Percentiles rank a stretch among this genome's conserved stretches.
Conservation (phyloP, 2,329 filamentous ascomycete species). For the Alternaria burnsii region DNA sequence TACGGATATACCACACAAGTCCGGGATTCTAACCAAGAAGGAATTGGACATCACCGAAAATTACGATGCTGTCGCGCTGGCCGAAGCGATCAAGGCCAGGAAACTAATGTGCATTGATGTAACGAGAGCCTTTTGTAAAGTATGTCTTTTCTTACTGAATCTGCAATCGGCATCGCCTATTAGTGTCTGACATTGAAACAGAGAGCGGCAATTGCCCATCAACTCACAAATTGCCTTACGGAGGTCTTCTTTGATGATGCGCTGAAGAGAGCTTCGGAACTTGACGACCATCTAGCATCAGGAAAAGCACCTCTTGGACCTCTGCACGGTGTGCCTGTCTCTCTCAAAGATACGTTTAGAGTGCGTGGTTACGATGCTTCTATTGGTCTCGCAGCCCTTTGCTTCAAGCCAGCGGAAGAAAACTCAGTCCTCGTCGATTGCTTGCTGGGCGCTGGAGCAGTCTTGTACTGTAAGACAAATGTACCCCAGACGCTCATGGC, state of each 20-base stretch:
- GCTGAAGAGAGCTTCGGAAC: conserved; percentile 42
- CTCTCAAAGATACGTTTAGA: conserved; percentile 61
- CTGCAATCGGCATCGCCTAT: background rate
- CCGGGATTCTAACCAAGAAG: conserved; percentile 59
- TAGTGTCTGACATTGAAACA: conserved; percentile 17
- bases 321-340: conserved; percentile 59
- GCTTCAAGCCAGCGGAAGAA: conserved; percentile 53
- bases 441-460: conserved; percentile 57
- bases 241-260: conserved; percentile 52
- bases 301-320: conserved; percentile 54
- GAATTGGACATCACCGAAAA: conserved; percentile 66
- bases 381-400: conserved; percentile 54
- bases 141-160: conserved; percentile 10
- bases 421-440: conserved; percentile 55
- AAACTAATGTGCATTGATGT: conserved; percentile 51
- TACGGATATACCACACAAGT: conserved; percentile 60
- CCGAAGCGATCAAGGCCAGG: conserved; percentile 46
- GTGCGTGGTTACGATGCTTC: conserved; percentile 56
- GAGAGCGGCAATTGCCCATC: conserved; percentile 58
- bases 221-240: conserved; percentile 55
- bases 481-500: conserved; percentile 64
- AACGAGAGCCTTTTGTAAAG: conserved; percentile 56
- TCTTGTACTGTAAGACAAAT: conserved; percentile 64
- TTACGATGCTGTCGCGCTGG: conserved; percentile 57
- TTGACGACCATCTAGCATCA: conserved; percentile 53